These are phyloP conservation scores for Spizellomyces sp. DNA, from an alignment of 192 early-diverging fungal species.

Conservation along the genomic window DNA sequence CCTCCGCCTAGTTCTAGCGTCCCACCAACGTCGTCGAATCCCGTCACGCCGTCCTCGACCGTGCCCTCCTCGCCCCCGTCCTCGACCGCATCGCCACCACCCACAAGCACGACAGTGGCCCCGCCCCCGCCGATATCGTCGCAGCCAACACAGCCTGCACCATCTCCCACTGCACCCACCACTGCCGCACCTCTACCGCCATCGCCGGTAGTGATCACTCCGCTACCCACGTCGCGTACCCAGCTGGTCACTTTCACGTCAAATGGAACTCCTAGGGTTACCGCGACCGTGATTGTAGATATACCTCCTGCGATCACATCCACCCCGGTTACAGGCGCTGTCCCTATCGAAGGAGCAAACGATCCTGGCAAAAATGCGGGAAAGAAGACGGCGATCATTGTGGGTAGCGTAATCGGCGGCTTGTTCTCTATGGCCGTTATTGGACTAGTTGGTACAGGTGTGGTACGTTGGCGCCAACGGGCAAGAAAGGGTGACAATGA, in stretches of 20 bases:
- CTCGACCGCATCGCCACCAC: neutral
- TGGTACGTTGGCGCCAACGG: slow-evolving; percentile 17
- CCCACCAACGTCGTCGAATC: neutral
- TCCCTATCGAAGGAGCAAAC: neutral
- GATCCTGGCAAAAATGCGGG: neutral
- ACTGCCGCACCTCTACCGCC: neutral
- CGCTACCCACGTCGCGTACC: neutral
- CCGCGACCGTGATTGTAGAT: slow-evolving; percentile 29
- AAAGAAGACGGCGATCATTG: slow-evolving; percentile 12
- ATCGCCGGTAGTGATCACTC: neutral
- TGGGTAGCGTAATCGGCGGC: slow-evolving; percentile 22
- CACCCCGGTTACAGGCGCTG: neutral
- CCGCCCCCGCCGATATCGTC: neutral
- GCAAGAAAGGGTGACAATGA: slow-evolving; percentile 1
- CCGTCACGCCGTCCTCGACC: neutral
- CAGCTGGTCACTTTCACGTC: neutral
- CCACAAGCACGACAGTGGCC: neutral
- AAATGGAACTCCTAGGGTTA: slow-evolving; percentile 14
- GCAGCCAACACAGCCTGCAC: neutral
- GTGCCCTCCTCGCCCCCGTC: neutral
- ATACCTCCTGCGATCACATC: neutral
- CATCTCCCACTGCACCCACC: neutral
- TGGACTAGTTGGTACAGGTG: slow-evolving; percentile 6
- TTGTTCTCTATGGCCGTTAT: slow-evolving; percentile 14
- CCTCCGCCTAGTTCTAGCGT: neutral